Conservation (phyloP, 106 monocot genomes). For the Dendrobium officinale region DNA sequence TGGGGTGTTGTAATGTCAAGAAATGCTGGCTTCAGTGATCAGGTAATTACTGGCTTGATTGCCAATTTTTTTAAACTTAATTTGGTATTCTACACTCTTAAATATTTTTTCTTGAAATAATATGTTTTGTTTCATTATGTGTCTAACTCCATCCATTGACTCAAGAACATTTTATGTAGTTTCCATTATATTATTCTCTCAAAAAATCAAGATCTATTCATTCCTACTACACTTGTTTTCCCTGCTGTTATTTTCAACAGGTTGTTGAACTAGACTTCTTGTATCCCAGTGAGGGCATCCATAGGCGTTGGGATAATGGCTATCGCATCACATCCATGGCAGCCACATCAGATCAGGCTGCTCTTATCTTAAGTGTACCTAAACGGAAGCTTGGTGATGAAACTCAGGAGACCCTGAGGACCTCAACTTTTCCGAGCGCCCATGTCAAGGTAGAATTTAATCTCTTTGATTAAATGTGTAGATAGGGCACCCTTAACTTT, state of each 20-base stretch:
- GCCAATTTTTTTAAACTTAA: too few relatives aligned
- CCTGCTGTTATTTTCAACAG: slow-evolving; percentile 16
- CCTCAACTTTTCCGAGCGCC: slow-evolving; percentile 37
- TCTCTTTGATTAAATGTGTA: not conserved
- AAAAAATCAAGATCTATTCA: not conserved
- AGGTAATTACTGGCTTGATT: slow-evolving; percentile 21
- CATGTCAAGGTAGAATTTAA: slow-evolving; percentile 34
- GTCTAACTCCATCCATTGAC: too few relatives aligned
- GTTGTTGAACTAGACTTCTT: slow-evolving; percentile 47
- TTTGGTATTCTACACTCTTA: too few relatives aligned
- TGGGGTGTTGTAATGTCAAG: slow-evolving; percentile 74
- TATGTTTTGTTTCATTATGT: too few relatives aligned
- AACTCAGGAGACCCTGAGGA: slow-evolving; percentile 55
- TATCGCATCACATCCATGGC: slow-evolving; percentile 48
- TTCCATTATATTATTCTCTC: not conserved
- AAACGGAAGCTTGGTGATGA: slow-evolving; percentile 34
- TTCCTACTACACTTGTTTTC: not conserved
- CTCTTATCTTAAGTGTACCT: slow-evolving; percentile 44
- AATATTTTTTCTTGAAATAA: too few relatives aligned
- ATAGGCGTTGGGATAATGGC: slow-evolving; percentile 44
- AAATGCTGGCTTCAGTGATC: slow-evolving; percentile 42
- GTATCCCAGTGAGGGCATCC: slow-evolving; percentile 57
- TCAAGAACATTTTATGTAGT: too few relatives aligned
- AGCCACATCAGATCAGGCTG: slow-evolving; percentile 44
- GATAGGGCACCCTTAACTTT: not conserved